Conservation (phyloP, 345 rosid species). For the Stellera chamaejasme region DNA sequence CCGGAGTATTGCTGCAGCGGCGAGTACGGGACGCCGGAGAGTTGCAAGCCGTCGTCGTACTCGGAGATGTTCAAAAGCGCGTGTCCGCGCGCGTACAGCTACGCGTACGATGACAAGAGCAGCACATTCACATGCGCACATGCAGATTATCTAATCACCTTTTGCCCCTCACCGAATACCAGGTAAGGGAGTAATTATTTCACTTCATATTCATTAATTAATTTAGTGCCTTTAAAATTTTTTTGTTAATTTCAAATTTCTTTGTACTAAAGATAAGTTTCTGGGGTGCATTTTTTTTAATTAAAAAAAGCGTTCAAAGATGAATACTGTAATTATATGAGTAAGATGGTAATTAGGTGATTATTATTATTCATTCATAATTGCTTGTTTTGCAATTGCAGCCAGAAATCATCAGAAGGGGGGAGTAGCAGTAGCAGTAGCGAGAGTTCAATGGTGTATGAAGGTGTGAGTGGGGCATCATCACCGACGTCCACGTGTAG, state of each 20-base stretch:
- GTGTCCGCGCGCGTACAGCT: constrained; percentile 59
- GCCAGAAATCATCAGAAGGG: constrained; percentile 66
- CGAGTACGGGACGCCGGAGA: constrained; percentile 37
- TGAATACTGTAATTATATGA: no score
- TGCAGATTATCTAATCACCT: constrained; percentile 42
- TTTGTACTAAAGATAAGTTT: no score
- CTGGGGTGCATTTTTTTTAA: no score
- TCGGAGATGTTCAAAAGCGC: constrained; percentile 47
- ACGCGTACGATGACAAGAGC: constrained; percentile 54
- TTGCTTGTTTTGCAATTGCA: constrained; percentile 23
- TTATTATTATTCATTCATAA: no score
- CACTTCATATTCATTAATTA: not conserved
- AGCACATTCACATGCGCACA: constrained; percentile 51
- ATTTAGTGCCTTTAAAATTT: no score
- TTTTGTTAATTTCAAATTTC: no score
- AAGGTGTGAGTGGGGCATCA: constrained; percentile 45
- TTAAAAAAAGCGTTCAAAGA: no score
- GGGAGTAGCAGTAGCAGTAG: constrained; percentile 9
- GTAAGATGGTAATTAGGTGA: no score
- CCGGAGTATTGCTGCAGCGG: constrained; percentile 65
- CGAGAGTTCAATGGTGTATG: constrained; percentile 59
- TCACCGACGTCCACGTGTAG: constrained; percentile 27
- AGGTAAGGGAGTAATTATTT: no score
- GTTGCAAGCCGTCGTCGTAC: constrained; percentile 46
- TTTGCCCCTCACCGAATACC: constrained; percentile 40